A percentile compares a stretch with the other conserved stretches of the same genome.
Conservation (phyloP, 441 rosid genomes). For the Jatropha podagrica region DNA sequence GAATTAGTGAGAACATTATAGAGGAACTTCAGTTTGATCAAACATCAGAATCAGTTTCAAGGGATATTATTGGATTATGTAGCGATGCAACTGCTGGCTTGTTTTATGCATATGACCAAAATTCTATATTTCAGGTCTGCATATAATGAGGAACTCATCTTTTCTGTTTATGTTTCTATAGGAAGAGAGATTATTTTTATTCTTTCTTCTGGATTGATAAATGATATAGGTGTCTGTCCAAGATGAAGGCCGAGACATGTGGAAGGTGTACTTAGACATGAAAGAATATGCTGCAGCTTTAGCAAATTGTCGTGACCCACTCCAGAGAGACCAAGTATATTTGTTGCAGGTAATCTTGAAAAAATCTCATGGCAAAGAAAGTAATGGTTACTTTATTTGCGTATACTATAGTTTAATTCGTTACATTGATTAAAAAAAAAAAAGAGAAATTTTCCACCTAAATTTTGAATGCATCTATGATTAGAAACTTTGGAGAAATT, state of each 20-base stretch:
- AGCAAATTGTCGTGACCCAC: slow-evolving; percentile 84
- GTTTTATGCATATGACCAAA: slow-evolving; percentile 97
- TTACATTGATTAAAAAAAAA: neutral
- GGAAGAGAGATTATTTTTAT: slow-evolving; percentile 18
- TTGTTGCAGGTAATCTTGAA: slow-evolving; percentile 76
- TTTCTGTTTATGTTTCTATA: slow-evolving; percentile 19
- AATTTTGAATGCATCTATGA: slow-evolving; percentile 18
- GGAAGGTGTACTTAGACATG: slow-evolving; percentile 98
- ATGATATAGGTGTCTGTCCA: slow-evolving; percentile 81
- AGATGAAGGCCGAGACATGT: slow-evolving; percentile 98
- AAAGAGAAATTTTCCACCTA: slow-evolving; percentile 12
- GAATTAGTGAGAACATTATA: slow-evolving; percentile 92
- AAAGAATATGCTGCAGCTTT: slow-evolving; percentile 95
- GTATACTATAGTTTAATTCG: neutral
- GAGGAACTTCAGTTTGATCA: slow-evolving; percentile 98
- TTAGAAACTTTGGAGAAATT: slow-evolving; percentile 17
- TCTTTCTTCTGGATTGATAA: slow-evolving; percentile 23
- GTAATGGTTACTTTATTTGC: slow-evolving; percentile 14
- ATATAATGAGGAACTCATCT: slow-evolving; percentile 19
- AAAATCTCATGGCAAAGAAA: slow-evolving; percentile 11
- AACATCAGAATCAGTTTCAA: slow-evolving; percentile 76
- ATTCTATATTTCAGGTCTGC: slow-evolving; percentile 91
- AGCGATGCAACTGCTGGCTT: slow-evolving; percentile 98
- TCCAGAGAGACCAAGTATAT: slow-evolving; percentile 98
- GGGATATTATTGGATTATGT: slow-evolving; percentile 91